These are phyloP conservation scores for Moricandia arvensis DNA, from an alignment of 345 rosid species.

Conservation along the genomic window DNA sequence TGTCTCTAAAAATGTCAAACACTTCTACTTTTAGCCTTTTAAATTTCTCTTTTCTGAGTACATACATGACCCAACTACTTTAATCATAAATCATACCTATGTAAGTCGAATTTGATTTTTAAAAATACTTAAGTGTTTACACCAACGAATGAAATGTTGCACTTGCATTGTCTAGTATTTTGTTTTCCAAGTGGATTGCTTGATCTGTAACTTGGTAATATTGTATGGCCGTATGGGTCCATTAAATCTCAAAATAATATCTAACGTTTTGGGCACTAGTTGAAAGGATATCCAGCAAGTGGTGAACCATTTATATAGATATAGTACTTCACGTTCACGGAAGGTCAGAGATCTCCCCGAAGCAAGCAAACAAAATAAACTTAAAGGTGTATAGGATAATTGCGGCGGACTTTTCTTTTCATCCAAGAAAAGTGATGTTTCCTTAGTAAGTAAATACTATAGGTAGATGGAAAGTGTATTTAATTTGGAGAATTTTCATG, in stretches of 20 bases:
- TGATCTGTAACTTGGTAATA: conserved; percentile 33
- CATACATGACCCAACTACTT: neutral
- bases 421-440: neutral
- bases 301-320: conserved; percentile 24
- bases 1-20: conserved; percentile 8
- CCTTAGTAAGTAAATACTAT: conserved; percentile 15
- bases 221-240: too few species aligned
- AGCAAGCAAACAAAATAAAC: conserved; percentile 18
- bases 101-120: conserved; percentile 16
- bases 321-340: conserved; percentile 40
- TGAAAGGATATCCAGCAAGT: conserved; percentile 29
- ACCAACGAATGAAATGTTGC: conserved; percentile 29
- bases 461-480: conserved; percentile 14
- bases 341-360: conserved; percentile 31
- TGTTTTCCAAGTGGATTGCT: conserved; percentile 30
- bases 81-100: neutral
- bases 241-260: conserved; percentile 30
- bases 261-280: conserved; percentile 31
- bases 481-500: too few species aligned
- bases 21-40: neutral
- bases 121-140: too few species aligned
- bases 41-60: neutral
- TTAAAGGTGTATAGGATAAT: neutral
- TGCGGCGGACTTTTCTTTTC: conserved; percentile 22
- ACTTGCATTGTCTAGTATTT: conserved; percentile 14